Base-by-base conservation (phyloP, 345 rosid species). In the Citropsis articulata region DNA sequence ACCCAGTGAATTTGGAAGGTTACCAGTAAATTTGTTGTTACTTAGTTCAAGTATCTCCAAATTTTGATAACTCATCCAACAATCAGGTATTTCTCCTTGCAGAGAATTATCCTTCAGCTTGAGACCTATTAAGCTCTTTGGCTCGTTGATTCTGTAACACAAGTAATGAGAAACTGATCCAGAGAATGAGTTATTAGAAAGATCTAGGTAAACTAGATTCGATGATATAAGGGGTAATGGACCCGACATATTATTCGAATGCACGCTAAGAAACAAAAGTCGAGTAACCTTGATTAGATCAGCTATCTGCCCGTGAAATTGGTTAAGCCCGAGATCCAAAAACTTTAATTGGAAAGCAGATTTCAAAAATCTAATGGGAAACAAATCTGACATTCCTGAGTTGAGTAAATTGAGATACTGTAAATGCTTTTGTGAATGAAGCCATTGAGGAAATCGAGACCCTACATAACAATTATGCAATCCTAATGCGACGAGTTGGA, bases 371-470 rank as follows among this genome's bases (percentile, higher is more conserved):
- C 0, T 61, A 19, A 2, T 19, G 16, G 83, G 84, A n/a, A 83
- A 56, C 6, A 42, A 2, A 45, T 69, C 83, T 68, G 81, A 78
- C 38, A 87, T 79, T 16, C 56, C 75, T 24, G 85, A 45, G 13
- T 64, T 25, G 1, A 85, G 72, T 31, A 87, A 38, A 72, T 85
- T 79, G 7, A 87, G 78, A n/a, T 7, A 12, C 8, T 5, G 2
- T 28, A 63, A 66, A 1, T 40, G 16, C 2, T 6, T 77, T n/a
- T 78, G 86, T 36, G 70, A 19, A 40, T 5, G 66, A 73, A 87
- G 53, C 89, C 87, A 87, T 1, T 8, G 4, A 0, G 87, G 89
- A 35, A 87, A 87, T 7, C 2, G 19, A n/a, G 84, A 79, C n/a
- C 87, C 88, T 16, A 82, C 5, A 33, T 53, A 59, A 72, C 85